Evolutionary conservation across 2,329 filamentous ascomycete genomes (phyloP).

Genomic region (Anisogramma anomala): DNA sequence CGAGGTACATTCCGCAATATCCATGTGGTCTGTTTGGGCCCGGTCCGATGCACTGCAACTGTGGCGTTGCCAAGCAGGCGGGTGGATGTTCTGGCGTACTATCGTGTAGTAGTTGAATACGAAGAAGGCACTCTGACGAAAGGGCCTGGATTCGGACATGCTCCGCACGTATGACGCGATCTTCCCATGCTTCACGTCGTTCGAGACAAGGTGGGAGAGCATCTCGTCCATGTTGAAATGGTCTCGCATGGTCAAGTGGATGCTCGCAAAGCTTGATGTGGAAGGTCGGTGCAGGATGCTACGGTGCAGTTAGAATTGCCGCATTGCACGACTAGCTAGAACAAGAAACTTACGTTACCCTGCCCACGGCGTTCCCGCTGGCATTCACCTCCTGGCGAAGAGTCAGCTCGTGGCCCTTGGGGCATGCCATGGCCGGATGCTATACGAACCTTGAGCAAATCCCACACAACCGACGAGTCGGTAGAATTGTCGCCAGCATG

Average conservation of each 20-base stretch:
- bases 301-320: constrained; percentile 4
- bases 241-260: constrained; percentile 45
- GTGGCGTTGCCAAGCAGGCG: constrained; percentile 48
- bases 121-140: constrained; percentile 47
- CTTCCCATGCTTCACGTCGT: constrained; percentile 31
- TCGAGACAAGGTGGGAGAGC: constrained; percentile 40
- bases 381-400: constrained; percentile 23
- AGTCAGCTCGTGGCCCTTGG: neutral
- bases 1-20: constrained; percentile 47
- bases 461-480: constrained; percentile 32
- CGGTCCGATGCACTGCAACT: constrained; percentile 34
- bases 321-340: no score
- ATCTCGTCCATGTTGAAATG: constrained; percentile 54
- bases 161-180: constrained; percentile 38
- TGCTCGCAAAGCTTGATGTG: constrained; percentile 45
- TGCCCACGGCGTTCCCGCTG: constrained; percentile 35
- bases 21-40: constrained; percentile 37
- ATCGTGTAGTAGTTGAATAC: constrained; percentile 56
- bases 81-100: constrained; percentile 41
- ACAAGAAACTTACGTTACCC: constrained; percentile 38
- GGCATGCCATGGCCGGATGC: no score
- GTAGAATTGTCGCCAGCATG: constrained; percentile 27
- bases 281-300: constrained; percentile 50
- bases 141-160: constrained; percentile 31
- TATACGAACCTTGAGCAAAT: constrained; percentile 22